Evolutionary conservation across 2,329 filamentous ascomycete genomes (phyloP).

Genomic region (Trichoderma arundinaceum): DNA sequence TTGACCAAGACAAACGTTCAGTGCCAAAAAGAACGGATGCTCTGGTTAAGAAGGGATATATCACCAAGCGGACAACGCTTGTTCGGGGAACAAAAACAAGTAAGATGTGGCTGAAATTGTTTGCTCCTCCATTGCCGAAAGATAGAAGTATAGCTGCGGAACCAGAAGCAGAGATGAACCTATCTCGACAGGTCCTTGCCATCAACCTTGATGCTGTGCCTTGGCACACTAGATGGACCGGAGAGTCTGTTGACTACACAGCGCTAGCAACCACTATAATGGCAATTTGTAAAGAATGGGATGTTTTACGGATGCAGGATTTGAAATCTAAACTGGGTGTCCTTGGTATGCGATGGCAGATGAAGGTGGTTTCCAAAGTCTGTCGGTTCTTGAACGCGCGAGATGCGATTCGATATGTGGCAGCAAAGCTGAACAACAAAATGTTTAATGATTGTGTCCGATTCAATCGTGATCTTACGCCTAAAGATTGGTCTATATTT

Average conservation of each 20-base stretch:
- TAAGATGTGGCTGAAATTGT: conserved; percentile 64
- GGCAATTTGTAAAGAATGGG: conserved; percentile 62
- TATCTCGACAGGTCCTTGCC: conserved; percentile 49
- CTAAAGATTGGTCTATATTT: conserved; percentile 62
- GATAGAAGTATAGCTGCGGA: conserved; percentile 39
- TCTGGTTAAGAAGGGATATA: conserved; percentile 65
- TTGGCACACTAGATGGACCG: conserved; percentile 63
- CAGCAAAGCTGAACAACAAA: conserved; percentile 58
- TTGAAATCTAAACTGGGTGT: conserved; percentile 64
- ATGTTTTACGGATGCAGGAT: conserved; percentile 63
- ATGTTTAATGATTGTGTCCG: conserved; percentile 68
- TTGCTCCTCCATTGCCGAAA: conserved; percentile 55
- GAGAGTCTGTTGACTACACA: conserved; percentile 62
- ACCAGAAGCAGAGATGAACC: conserved; percentile 45
- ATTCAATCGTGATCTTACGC: conserved; percentile 60
- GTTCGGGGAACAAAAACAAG: conserved; percentile 65
- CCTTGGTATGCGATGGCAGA: conserved; percentile 60
- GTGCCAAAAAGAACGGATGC: conserved; percentile 66
- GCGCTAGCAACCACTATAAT: conserved; percentile 63
- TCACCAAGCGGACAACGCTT: conserved; percentile 64
- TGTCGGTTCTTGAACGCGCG: conserved; percentile 62
- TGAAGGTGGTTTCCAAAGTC: conserved; percentile 64
- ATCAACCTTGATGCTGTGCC: conserved; percentile 59
- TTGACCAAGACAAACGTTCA: conserved; percentile 67
- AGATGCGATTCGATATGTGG: conserved; percentile 62